Base-by-base conservation (phyloP, 441 rosid genomes). In the Biscutella laevigata region DNA sequence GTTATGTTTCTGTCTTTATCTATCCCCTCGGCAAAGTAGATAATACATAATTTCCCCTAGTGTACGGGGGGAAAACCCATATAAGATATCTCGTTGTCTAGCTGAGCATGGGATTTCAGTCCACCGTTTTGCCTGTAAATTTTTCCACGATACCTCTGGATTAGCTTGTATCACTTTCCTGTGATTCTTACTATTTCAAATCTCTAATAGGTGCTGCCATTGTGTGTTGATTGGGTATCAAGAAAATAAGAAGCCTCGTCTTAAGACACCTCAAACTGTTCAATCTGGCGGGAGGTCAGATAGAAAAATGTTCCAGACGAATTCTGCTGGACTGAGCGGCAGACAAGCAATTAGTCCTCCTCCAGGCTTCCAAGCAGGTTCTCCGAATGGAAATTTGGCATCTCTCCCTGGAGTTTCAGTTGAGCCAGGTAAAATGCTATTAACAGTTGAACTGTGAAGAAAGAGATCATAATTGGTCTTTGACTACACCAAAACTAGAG, bases 221-320 rank as follows among this genome's bases (percentile, higher is more conserved):
- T 88, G 90, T 64, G 82, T 71, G 56, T 74, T 86, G 62, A 77
- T 92, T 64, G 99, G 99, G 20, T 88, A 92, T 73, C 79, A 53
- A 54, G 71, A 50, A 28, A 55, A 7, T n/a, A 88, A 65, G 67
- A 88, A 71, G 78, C 60, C 61, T 70, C 77, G 70, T 57, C 58
- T 38, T 25, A 35, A 59, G 17, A 56, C 25, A 57, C 41, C 72
- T 45, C 58, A 57, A 40, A 67, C 36, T 40, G 65, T 56, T 37
- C 62, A 59, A 57, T 40, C 72, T 57, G 59, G 36, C 43, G 43
- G 47, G 53, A 56, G 60, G 24, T 61, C 58, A 61, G 62, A 57
- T 53, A 63, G 50, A 35, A 44, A 53, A 37, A 41, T 46, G 26
- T 36, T 53, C 53, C 75, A 62, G 45, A 74, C 44, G 27, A 60